phyloP scores from a whole-genome alignment of 257 asterid species.

The Solanum acaule region DNA sequence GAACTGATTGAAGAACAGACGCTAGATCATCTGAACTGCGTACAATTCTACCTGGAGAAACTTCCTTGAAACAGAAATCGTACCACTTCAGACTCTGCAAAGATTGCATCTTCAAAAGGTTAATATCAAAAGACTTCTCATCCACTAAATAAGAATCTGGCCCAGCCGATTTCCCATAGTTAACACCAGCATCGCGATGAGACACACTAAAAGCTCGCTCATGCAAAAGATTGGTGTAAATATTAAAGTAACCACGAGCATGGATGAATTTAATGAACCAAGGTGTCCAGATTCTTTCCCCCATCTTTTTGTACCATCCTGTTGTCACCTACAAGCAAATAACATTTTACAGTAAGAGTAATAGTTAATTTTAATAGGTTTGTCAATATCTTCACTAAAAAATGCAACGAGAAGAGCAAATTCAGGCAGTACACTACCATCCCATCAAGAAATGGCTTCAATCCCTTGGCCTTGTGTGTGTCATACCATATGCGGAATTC shows the following conservation, averaged over 20 bases:
- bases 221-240: constrained; percentile 65
- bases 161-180: constrained; percentile 79
- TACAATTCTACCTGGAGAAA: constrained; percentile 41
- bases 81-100: constrained; percentile 69
- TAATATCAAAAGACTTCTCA: constrained; percentile 32
- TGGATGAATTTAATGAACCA: constrained; percentile 95
- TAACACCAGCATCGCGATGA: constrained; percentile 92
- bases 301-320: constrained; percentile 94
- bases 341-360: not conserved
- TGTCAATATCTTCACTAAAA: not conserved
- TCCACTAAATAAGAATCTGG: constrained; percentile 76
- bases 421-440: constrained; percentile 41
- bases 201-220: constrained; percentile 81
- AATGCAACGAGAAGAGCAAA: not conserved
- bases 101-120: constrained; percentile 49
- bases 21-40: constrained; percentile 42
- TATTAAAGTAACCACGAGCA: constrained; percentile 68
- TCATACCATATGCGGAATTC: constrained; percentile 95
- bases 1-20: constrained; percentile 42
- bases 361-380: not conserved
- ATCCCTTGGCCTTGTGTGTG: constrained; percentile 57
- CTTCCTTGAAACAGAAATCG: constrained; percentile 72
- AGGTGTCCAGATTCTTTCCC: constrained; percentile 98
- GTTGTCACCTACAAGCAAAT: constrained; percentile 57
- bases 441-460: constrained; percentile 81